Evolutionary conservation across 805 yeast species (phyloP).

Genomic region (Isabelozyma heimii): DNA sequence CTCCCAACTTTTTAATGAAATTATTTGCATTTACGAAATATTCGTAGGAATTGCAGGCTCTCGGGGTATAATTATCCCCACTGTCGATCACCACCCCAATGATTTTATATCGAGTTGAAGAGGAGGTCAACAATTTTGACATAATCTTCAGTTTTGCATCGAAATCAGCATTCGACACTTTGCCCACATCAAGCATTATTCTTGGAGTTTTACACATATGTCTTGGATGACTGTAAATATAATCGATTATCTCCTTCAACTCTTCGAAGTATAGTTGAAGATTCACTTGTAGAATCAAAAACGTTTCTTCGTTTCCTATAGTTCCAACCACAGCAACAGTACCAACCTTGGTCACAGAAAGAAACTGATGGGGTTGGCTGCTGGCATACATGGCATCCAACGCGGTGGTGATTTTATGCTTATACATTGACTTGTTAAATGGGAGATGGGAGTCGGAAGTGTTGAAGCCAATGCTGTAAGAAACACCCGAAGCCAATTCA

Average conservation of each 20-base stretch:
- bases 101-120: slow-evolving; percentile 12
- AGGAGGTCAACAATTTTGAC: slow-evolving; percentile 11
- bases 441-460: slow-evolving; percentile 15
- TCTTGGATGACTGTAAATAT: slow-evolving; percentile 14
- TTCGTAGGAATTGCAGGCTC: background rate
- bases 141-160: slow-evolving; percentile 8
- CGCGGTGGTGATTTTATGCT: slow-evolving; percentile 33
- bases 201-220: slow-evolving; percentile 13
- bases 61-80: slow-evolving; percentile 32
- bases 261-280: slow-evolving; percentile 9
- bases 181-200: slow-evolving; percentile 29
- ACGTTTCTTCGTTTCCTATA: slow-evolving; percentile 49
- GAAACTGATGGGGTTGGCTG: slow-evolving; percentile 44
- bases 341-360: slow-evolving; percentile 47
- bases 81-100: slow-evolving; percentile 39
- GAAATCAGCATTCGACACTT: slow-evolving; percentile 13
- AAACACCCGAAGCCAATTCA: slow-evolving; percentile 49
- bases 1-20: slow-evolving; percentile 16
- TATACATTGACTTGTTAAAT: slow-evolving; percentile 21
- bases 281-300: slow-evolving; percentile 34
- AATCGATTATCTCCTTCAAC: slow-evolving; percentile 8
- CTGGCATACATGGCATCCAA: slow-evolving; percentile 47
- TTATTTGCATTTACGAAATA: slow-evolving; percentile 19
- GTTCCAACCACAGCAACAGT: slow-evolving; percentile 50
- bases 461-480: slow-evolving; percentile 49